Conservation (phyloP, 306 rosid genomes). For the Fagus sylvatica region DNA sequence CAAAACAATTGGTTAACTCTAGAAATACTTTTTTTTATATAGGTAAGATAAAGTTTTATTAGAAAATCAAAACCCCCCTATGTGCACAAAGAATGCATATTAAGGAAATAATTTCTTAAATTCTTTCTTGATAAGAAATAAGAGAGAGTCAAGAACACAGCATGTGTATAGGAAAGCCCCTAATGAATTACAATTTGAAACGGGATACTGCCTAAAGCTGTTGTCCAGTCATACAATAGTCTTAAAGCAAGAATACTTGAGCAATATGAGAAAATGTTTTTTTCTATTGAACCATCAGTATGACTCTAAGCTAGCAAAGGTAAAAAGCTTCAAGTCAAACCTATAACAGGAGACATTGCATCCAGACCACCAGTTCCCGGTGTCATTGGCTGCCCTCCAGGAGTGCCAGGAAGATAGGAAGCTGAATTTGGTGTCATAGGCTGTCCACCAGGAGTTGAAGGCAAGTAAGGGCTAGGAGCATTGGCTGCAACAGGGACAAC, state of each 20-base stretch:
- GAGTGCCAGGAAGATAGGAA: constrained; percentile 96
- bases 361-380: constrained; percentile 75
- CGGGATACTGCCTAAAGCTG: no score
- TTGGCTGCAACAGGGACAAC: constrained; percentile 46
- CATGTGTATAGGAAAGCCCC: no score
- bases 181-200: no score
- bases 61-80: no score
- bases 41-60: no score
- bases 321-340: constrained; percentile 38
- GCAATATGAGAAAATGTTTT: not conserved
- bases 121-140: no score
- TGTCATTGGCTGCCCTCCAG: constrained; percentile 45
- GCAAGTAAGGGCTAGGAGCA: constrained; percentile 99
- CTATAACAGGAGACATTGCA: constrained; percentile 92
- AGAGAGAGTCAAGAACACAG: no score
- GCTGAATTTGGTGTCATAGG: constrained; percentile 98
- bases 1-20: not conserved
- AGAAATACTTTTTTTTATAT: not conserved
- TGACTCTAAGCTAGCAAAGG: not conserved
- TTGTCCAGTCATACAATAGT: no score
- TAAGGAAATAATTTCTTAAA: no score
- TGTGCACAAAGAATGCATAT: no score
- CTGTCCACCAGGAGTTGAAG: constrained; percentile 99
- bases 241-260: not conserved
- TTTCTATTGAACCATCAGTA: not conserved